These are phyloP conservation scores for Vigna nakashimae DNA, from an alignment of 306 rosid genomes.

Conservation along the genomic window DNA sequence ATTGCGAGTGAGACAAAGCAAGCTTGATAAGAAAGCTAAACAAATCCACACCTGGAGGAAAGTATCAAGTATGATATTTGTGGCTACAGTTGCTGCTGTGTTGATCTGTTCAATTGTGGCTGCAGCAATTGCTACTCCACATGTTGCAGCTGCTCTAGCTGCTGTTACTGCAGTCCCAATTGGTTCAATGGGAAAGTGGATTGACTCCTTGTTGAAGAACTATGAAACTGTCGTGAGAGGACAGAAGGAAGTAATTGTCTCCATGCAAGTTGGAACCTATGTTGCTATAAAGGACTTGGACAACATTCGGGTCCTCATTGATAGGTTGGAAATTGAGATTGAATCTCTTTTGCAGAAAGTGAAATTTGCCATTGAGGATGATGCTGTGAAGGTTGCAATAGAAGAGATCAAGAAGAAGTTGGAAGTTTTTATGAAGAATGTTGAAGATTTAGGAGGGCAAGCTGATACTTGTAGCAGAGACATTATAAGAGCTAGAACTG, in stretches of 20 bases:
- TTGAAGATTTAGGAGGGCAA: conserved; percentile 80
- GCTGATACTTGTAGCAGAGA: conserved; percentile 83
- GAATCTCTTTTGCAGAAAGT: conserved; percentile 60
- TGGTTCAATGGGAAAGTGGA: conserved; percentile 91
- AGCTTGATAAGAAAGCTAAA: conserved; percentile 72
- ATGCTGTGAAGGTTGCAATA: conserved; percentile 67
- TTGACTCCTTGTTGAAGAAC: conserved; percentile 75
- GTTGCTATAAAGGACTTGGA: conserved; percentile 89
- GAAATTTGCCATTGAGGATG: conserved; percentile 72
- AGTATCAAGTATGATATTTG: conserved; percentile 70
- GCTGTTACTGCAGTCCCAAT: conserved; percentile 80
- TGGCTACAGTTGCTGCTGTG: conserved; percentile 74
- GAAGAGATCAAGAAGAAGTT: conserved; percentile 81
- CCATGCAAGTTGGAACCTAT: conserved; percentile 82
- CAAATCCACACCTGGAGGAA: conserved; percentile 71
- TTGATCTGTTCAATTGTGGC: conserved; percentile 91
- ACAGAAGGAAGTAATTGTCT: conserved; percentile 65
- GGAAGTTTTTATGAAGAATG: conserved; percentile 74
- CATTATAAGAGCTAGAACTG: conserved; percentile 85
- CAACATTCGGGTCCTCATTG: conserved; percentile 68
- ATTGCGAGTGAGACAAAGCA: conserved; percentile 57
- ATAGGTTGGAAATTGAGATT: conserved; percentile 66
- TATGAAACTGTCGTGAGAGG: conserved; percentile 77
- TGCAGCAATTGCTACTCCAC: conserved; percentile 86
- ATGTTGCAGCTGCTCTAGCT: conserved; percentile 80